Conservation (phyloP, 495 filamentous ascomycete species). For the Trichoderma orchidacearum region DNA sequence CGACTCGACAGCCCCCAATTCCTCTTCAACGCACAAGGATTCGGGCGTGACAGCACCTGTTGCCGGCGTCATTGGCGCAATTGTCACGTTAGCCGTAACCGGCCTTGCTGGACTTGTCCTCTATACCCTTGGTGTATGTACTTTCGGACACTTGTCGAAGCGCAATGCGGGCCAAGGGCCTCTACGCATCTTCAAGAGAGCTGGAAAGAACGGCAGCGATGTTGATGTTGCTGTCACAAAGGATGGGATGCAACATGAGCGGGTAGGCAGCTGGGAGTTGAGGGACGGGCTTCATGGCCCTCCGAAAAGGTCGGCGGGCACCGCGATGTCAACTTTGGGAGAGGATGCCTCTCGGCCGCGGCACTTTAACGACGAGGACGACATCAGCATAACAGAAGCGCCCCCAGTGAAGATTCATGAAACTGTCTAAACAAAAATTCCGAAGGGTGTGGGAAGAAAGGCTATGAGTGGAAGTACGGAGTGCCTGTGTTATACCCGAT, state of each 20-base stretch:
- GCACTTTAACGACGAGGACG: constrained; percentile 8
- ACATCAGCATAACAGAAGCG: constrained; percentile 7
- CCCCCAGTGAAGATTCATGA: constrained; percentile 9
- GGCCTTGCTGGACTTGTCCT: constrained; percentile 8
- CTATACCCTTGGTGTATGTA: constrained; percentile 15
- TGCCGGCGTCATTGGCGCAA: constrained; percentile 24
- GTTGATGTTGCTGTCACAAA: constrained; percentile 18
- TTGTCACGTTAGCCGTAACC: constrained; percentile 12
- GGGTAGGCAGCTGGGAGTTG: constrained; percentile 29
- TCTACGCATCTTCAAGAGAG: constrained; percentile 22
- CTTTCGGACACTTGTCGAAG: constrained; percentile 9
- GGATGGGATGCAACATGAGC: constrained; percentile 18
- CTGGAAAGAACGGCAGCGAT: constrained; percentile 23
- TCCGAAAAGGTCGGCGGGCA: neutral
- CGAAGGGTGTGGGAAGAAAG: too few relatives aligned
- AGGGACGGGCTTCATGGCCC: neutral
- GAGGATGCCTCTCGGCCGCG: neutral
- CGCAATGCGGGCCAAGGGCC: constrained; percentile 6
- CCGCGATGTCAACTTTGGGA: neutral
- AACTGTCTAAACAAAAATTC: neutral
- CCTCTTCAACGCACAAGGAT: neutral
- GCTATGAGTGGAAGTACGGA: too few relatives aligned
- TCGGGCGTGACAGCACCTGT: constrained; percentile 13
- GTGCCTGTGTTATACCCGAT: too few relatives aligned
- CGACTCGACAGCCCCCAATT: neutral